These are phyloP conservation scores for Solanum ahanhuiri DNA, from an alignment of 257 asterid genomes.

Conservation along the genomic window DNA sequence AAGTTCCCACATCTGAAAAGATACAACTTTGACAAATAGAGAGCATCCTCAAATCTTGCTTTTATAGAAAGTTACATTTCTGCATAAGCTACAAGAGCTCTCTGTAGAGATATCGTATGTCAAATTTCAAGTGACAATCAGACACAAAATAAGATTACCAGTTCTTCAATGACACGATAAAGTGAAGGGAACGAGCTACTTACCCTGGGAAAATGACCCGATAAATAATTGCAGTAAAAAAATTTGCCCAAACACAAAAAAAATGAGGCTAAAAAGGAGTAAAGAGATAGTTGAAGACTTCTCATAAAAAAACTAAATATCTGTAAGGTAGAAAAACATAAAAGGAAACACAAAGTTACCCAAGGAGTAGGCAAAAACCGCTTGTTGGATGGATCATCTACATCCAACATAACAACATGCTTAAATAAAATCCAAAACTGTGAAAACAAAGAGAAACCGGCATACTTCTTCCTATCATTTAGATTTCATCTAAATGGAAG, in stretches of 20 bases:
- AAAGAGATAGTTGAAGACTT: background rate
- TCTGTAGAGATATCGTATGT: background rate
- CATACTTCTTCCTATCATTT: background rate
- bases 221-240: background rate
- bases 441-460: background rate
- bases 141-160: background rate
- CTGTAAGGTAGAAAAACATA: background rate
- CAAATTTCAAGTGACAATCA: background rate
- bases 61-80: background rate
- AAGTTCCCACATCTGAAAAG: background rate
- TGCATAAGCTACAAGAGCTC: background rate
- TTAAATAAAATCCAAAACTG: conserved; percentile 17
- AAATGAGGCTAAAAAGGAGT: background rate
- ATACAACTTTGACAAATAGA: background rate
- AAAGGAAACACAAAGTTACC: background rate
- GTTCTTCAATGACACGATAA: background rate
- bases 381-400: conserved; percentile 9
- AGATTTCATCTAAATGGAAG: conserved; percentile 4
- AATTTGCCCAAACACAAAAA: background rate
- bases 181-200: background rate
- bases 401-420: conserved; percentile 3
- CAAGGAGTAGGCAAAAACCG: background rate
- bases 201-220: background rate
- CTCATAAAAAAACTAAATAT: background rate
- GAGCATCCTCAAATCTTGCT: background rate